Evolutionary conservation across 1,139 yeast genomes (phyloP), one percentile per base, ranked within the genome.

Genomic region (Debaryomyces subglobosus): DNA sequence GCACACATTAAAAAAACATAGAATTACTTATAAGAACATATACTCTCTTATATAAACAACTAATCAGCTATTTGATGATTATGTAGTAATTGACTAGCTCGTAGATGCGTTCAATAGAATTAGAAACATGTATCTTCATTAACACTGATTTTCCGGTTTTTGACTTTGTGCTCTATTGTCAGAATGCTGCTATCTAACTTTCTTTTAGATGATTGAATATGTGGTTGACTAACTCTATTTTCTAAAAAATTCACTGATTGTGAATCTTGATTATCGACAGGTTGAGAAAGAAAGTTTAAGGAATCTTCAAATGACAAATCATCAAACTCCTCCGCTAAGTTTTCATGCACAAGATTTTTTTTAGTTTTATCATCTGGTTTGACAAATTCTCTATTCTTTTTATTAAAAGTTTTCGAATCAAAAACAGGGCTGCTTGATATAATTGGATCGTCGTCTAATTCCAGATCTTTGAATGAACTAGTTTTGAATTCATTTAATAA

Each of bases 301-400:
- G 63, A 59, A 36, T 59, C 63, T 25, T 54, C 53, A 47, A 59
- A 59, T 3, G 60, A 54, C 25, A 54, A 45, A 12, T 52, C 49
- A 9, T 42, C 53, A 10, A 52, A 20, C 12, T 50, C 49, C n/a
- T 30, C 35, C 15, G 43, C 20, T 44, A 36, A 9, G 32, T 29
- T 42, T 23, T 13, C 38, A 21, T 10, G 23, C 12, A 30, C 36
- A 29, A 18, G 38, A 9, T 40, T 27, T 10, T 20, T 3, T 10
- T n/a, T 25, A 20, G 21, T 32, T 29, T 40, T 23, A 24, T 32
- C 18, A 12, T 8, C 25, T 1, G 44, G 36, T 20, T 10, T 25
- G 12, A 20, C 24, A 20, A 21, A 21, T 12, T 35, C 38, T 20
- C 34, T 12, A 20, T 35, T 15, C 16, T 10, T 8, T 21, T n/a